These are phyloP conservation scores for Phytophthora palmivora DNA, from an alignment of 352 stramenopile genomes.

Conservation along the genomic window DNA sequence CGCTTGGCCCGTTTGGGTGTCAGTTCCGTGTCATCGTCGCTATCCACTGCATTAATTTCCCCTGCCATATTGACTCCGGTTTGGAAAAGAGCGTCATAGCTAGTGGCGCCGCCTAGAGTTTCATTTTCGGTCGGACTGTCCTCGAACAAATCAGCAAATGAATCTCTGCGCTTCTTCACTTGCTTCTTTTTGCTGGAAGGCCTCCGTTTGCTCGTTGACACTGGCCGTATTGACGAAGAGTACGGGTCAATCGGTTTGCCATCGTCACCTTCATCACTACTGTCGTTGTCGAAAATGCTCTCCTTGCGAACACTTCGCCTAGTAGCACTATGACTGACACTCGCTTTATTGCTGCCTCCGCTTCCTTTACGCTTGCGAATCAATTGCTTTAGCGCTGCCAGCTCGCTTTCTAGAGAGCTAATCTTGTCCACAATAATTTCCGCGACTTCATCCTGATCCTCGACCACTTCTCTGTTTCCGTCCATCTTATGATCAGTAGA, in stretches of 20 bases:
- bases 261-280: slow-evolving; percentile 56
- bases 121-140: slow-evolving; percentile 41
- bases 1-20: slow-evolving; percentile 11
- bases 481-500: slow-evolving; percentile 3
- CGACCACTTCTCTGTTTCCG: slow-evolving; percentile 21
- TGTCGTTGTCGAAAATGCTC: slow-evolving; percentile 78
- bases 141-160: slow-evolving; percentile 81
- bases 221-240: slow-evolving; percentile 7
- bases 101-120: slow-evolving; percentile 36
- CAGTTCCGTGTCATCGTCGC: slow-evolving; percentile 20
- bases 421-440: slow-evolving; percentile 87
- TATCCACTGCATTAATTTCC: slow-evolving; percentile 27
- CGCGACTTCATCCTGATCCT: slow-evolving; percentile 59
- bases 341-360: slow-evolving; percentile 11
- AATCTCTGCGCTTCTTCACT: slow-evolving; percentile 55
- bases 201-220: slow-evolving; percentile 19
- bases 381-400: slow-evolving; percentile 72
- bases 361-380: slow-evolving; percentile 60
- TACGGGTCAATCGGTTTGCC: slow-evolving; percentile 24
- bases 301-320: slow-evolving; percentile 50
- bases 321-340: slow-evolving; percentile 6
- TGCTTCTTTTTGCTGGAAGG: slow-evolving; percentile 36
- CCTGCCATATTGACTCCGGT: slow-evolving; percentile 12
- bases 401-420: slow-evolving; percentile 68
- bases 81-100: slow-evolving; percentile 70